phyloP scores from a whole-genome alignment of 2,329 filamentous ascomycete genomes.

The Phoma sp. region DNA sequence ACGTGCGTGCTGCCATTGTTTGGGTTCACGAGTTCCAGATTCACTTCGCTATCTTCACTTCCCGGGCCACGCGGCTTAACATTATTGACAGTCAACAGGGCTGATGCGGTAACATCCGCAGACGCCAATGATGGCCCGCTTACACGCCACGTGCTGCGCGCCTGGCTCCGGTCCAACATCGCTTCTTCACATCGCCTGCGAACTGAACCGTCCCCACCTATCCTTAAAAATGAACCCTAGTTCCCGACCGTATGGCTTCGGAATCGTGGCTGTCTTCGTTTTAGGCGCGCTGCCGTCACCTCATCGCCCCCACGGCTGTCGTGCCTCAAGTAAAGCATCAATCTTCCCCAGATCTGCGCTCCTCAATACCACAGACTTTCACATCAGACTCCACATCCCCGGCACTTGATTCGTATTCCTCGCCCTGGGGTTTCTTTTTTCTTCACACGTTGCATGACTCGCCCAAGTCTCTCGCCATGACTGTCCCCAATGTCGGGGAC shows the following conservation, averaged over 20 bases:
- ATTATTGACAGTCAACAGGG: slow-evolving; percentile 17
- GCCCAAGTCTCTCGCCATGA: slow-evolving; percentile 25
- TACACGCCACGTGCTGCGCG: slow-evolving; percentile 31
- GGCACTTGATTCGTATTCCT: background rate
- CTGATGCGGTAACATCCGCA: slow-evolving; percentile 10
- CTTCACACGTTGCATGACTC: background rate
- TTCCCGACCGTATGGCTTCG: slow-evolving; percentile 33
- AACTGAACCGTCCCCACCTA: slow-evolving; percentile 21
- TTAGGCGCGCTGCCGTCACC: slow-evolving; percentile 18
- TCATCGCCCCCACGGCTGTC: slow-evolving; percentile 30
- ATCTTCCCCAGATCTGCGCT: slow-evolving; percentile 22
- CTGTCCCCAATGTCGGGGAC: slow-evolving; percentile 49
- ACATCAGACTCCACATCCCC: background rate
- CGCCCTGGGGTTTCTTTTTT: background rate
- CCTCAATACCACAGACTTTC: background rate
- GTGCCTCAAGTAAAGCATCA: slow-evolving; percentile 28
- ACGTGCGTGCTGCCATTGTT: slow-evolving; percentile 24
- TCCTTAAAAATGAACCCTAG: slow-evolving; percentile 18
- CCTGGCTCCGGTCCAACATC: slow-evolving; percentile 20
- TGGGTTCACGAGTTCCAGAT: slow-evolving; percentile 10
- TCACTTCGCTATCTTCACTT: background rate
- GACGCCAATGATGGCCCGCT: slow-evolving; percentile 32
- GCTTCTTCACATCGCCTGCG: slow-evolving; percentile 17
- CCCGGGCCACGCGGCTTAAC: slow-evolving; percentile 14
- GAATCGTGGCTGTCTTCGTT: slow-evolving; percentile 15